A percentile compares a stretch with the other conserved stretches of the same genome.
Conservation (phyloP, 2,329 filamentous ascomycete species). For the Fusarium nisikadoi region DNA sequence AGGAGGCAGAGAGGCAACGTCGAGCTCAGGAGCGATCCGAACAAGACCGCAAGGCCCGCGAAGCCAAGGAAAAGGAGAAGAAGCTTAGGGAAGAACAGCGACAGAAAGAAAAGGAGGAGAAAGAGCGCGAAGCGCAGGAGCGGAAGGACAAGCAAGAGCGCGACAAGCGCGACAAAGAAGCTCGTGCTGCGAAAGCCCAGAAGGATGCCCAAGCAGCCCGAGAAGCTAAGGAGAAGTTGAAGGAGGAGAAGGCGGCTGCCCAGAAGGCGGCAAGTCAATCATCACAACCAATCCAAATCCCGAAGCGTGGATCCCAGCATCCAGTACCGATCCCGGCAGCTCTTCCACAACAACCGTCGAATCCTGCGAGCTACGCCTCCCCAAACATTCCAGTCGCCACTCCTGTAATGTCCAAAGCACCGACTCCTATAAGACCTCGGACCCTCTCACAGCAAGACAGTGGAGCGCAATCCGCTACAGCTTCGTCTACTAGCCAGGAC, state of each 20-base stretch:
- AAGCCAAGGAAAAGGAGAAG: slow-evolving; percentile 76
- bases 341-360: slow-evolving; percentile 69
- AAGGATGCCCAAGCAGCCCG: slow-evolving; percentile 64
- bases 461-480: slow-evolving; percentile 65
- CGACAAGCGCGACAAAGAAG: slow-evolving; percentile 71
- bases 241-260: slow-evolving; percentile 64
- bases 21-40: slow-evolving; percentile 86
- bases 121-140: slow-evolving; percentile 75
- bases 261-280: slow-evolving; percentile 54
- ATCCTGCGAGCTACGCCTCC: slow-evolving; percentile 72
- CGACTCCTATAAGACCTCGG: slow-evolving; percentile 80
- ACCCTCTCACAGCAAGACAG: slow-evolving; percentile 83
- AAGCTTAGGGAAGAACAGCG: slow-evolving; percentile 86
- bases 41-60: slow-evolving; percentile 79
- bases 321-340: slow-evolving; percentile 58
- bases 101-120: slow-evolving; percentile 80
- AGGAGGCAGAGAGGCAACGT: slow-evolving; percentile 85
- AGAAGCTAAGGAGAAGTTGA: slow-evolving; percentile 71
- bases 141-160: slow-evolving; percentile 70
- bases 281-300: slow-evolving; percentile 48
- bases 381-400: slow-evolving; percentile 83
- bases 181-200: slow-evolving; percentile 66
- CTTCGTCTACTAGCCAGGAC: slow-evolving; percentile 64
- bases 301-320: slow-evolving; percentile 53
- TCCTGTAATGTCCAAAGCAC: slow-evolving; percentile 83